phyloP scores from a whole-genome alignment of 169 alveolate genomes.

The Cyclospora cayetanensis region DNA sequence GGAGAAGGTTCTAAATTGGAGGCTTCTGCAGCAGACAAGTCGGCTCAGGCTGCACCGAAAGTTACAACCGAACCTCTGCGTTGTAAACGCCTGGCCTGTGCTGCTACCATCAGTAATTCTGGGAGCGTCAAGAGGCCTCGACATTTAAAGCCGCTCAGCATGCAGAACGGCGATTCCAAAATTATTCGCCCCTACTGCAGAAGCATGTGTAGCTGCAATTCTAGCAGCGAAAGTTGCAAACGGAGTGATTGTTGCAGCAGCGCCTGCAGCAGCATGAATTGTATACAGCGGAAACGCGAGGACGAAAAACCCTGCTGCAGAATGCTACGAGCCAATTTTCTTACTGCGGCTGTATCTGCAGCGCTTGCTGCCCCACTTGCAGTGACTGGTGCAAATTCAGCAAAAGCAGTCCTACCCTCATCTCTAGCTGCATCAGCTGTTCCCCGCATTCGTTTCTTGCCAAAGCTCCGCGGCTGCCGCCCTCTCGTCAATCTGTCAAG shows the following conservation, averaged over 20 bases:
- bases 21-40: not conserved
- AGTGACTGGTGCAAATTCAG: not conserved
- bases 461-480: conserved; percentile 57
- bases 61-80: no score
- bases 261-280: not conserved
- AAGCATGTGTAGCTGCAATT: not conserved
- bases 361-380: conserved; percentile 9
- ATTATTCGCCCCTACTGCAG: not conserved
- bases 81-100: no score
- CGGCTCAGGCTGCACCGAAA: not conserved
- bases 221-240: not conserved
- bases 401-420: not conserved
- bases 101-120: no score
- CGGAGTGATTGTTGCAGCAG: not conserved
- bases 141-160: not conserved
- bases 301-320: not conserved
- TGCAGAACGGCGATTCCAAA: not conserved
- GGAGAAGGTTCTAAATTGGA: not conserved
- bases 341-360: not conserved
- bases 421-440: not conserved
- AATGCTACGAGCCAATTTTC: not conserved
- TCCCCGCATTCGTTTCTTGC: conserved; percentile 38
- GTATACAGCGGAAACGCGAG: not conserved
- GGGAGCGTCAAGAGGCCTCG: no score
- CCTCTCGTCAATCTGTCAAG: conserved; percentile 53